Base-by-base conservation (phyloP, 1,139 yeast genomes). In the Fermentozyma sake region DNA sequence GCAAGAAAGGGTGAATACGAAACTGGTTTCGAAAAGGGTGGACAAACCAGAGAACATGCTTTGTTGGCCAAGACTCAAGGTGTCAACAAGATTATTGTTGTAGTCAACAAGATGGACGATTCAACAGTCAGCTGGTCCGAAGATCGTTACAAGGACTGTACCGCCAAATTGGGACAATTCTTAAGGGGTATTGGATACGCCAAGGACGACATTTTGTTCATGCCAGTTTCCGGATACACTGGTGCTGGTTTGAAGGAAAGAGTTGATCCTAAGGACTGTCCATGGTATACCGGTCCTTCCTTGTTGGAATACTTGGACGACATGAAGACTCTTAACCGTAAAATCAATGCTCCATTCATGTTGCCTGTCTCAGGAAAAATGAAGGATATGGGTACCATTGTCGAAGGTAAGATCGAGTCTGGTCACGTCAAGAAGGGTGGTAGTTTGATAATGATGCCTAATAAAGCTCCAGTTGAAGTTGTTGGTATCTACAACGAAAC, bases 1-100 rank as follows among this genome's bases (percentile, higher is more conserved):
- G 97, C 97, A 37, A 85, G 98, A 74, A 87, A 87, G 67, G 98
- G 98, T 64, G 98, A 91, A 62, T 91, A 89, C 65, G 98, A 91
- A 69, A 93, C 98, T 38, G 98, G 98, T 41, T 91, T 91, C 58
- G 97, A 93, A 70, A 85, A 89, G 68, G 97, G 97, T 49, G 98
- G 98, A 44, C 97, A 91, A 68, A 89, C 98, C 39, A 81, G 97
- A 68, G 98, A 91, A 71, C 98, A 91, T 58, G 98, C 98, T 24
- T 72, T 91, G 42, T 74, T 91, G 58, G 97, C 98, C 44, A 91
- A 85, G 74, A 91, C 96, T 35, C 96, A 91, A 63, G 98, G 98
- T 65, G 96, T 91, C 37, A 87, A 85, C 68, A 83, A 80, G 60
- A 74, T 91, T 50, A 70, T 91, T 44, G 96, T 91, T 39, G 97